Evolutionary conservation across 2,329 filamentous ascomycete species (phyloP).

Genomic region (Sporothrix protearum): DNA sequence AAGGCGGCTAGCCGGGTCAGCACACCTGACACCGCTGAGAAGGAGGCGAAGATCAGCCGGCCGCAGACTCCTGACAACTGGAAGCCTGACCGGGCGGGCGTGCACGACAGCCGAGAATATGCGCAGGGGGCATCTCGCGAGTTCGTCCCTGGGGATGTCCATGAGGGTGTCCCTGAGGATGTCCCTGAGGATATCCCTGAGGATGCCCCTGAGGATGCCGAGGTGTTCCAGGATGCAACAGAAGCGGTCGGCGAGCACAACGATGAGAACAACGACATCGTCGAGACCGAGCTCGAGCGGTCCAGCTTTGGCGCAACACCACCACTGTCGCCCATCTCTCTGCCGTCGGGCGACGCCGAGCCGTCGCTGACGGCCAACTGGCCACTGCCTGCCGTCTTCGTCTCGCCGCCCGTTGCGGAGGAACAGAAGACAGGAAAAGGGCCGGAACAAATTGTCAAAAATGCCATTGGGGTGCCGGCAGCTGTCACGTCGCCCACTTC

Average conservation of each 20-base stretch:
- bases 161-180: background rate
- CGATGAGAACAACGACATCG: background rate
- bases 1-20: background rate
- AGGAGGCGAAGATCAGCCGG: background rate
- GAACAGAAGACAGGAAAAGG: background rate
- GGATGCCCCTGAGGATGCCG: background rate
- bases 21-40: background rate
- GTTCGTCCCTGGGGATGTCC: background rate
- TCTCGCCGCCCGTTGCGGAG: background rate
- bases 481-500: background rate
- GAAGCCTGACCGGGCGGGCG: background rate
- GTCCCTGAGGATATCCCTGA: no score
- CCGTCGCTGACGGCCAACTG: constrained; percentile 27
- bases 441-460: background rate
- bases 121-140: no score
- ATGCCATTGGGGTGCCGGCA: background rate
- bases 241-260: background rate
- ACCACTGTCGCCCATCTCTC: constrained; percentile 9
- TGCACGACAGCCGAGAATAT: background rate
- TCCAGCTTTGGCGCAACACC: background rate
- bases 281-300: background rate
- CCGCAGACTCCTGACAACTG: constrained; percentile 4
- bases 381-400: constrained; percentile 24
- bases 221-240: background rate
- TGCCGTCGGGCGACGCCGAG: constrained; percentile 9